phyloP scores from a whole-genome alignment of 257 asterid genomes.

The Solanum chaucha region DNA sequence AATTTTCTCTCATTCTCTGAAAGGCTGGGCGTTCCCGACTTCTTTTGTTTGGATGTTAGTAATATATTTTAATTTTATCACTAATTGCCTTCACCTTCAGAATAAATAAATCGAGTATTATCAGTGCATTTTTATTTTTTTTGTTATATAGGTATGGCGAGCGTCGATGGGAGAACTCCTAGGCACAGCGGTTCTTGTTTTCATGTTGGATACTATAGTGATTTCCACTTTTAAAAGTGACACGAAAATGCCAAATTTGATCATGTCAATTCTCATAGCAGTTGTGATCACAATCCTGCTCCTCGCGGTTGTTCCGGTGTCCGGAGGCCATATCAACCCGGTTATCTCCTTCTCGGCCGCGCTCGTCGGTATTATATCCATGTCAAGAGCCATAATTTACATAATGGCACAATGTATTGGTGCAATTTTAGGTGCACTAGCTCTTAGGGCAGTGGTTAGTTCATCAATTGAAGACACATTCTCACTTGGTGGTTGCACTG shows the following conservation, averaged over 20 bases:
- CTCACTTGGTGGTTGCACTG: constrained; percentile 74
- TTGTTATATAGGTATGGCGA: constrained; percentile 45
- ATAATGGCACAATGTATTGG: constrained; percentile 51
- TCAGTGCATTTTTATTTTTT: not conserved
- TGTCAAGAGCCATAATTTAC: constrained; percentile 48
- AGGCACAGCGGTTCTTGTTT: constrained; percentile 60
- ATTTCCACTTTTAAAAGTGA: constrained; percentile 45
- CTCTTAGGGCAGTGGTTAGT: constrained; percentile 50
- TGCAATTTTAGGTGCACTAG: constrained; percentile 55
- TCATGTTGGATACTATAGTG: constrained; percentile 60
- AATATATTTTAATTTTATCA: not conserved
- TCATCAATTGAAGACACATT: constrained; percentile 16
- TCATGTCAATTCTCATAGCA: constrained; percentile 41
- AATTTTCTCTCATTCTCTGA: constrained; percentile 16
- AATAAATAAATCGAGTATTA: not conserved
- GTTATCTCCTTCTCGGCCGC: constrained; percentile 66
- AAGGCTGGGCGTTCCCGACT: constrained; percentile 43
- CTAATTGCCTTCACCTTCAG: too few relatives aligned
- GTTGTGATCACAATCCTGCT: constrained; percentile 42
- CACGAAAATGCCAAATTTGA: constrained; percentile 46
- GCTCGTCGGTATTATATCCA: constrained; percentile 57
- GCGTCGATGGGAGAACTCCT: constrained; percentile 64
- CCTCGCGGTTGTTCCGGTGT: constrained; percentile 56
- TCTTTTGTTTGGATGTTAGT: constrained; percentile 35
- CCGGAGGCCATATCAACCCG: constrained; percentile 84